Percentiles rank a stretch among this genome's conserved stretches.
phyloP scores from a whole-genome alignment of 108 stramenopile genomes.

The Pseudonitzschia multiseries region DNA sequence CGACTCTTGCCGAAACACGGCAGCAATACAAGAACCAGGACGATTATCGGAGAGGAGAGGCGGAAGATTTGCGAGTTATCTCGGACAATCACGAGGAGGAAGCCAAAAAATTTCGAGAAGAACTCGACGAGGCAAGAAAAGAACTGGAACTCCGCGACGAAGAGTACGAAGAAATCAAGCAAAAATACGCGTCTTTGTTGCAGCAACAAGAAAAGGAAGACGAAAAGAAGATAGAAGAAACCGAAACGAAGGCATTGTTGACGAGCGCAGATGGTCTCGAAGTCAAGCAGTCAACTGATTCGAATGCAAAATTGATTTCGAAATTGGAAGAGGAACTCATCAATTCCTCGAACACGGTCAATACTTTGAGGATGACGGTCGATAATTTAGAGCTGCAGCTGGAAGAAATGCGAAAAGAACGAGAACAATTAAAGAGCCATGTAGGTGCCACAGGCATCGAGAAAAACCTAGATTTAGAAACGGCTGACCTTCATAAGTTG shows the following conservation, averaged over 20 bases:
- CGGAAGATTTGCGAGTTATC: constrained; percentile 48
- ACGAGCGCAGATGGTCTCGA: background rate
- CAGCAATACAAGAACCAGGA: constrained; percentile 50
- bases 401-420: constrained; percentile 15
- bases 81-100: constrained; percentile 50
- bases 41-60: constrained; percentile 46
- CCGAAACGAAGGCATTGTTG: background rate
- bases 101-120: constrained; percentile 42
- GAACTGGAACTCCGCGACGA: constrained; percentile 43
- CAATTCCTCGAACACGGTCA: constrained; percentile 2
- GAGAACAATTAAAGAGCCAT: background rate
- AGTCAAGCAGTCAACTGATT: background rate
- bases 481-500: constrained; percentile 6
- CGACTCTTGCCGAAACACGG: constrained; percentile 43
- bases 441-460: background rate
- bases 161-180: constrained; percentile 37
- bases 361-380: too few species aligned
- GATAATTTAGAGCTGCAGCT: constrained; percentile 11
- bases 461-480: background rate
- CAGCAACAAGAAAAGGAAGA: constrained; percentile 19
- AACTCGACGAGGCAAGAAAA: constrained; percentile 45
- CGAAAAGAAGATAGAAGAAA: constrained; percentile 18
- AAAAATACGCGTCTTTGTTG: constrained; percentile 2
- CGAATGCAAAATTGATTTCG: background rate
- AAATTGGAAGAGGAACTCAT: constrained; percentile 15